Conservation (phyloP, 805 yeast genomes). For the Sugiyamaella chiloensis region DNA sequence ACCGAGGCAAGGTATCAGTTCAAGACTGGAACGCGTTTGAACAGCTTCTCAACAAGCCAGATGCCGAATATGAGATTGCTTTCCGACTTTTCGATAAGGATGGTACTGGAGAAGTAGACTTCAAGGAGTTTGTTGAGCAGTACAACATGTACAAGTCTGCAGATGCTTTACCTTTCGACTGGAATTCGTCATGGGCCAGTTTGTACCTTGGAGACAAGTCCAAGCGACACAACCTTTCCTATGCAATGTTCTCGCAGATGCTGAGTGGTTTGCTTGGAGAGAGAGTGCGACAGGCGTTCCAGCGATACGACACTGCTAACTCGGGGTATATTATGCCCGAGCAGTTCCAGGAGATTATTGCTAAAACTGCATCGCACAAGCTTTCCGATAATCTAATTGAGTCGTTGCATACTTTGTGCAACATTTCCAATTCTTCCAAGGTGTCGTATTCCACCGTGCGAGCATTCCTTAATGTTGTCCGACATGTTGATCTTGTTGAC, state of each 20-base stretch:
- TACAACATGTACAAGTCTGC: constrained; percentile 36
- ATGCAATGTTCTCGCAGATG: constrained; percentile 44
- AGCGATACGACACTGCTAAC: constrained; percentile 34
- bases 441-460: constrained; percentile 43
- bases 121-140: constrained; percentile 37
- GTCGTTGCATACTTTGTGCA: constrained; percentile 37
- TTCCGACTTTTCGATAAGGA: constrained; percentile 42
- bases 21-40: constrained; percentile 76
- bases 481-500: constrained; percentile 41
- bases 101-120: constrained; percentile 39
- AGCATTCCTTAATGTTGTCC: constrained; percentile 41
- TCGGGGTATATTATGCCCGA: constrained; percentile 41
- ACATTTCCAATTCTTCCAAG: constrained; percentile 30
- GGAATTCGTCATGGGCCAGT: constrained; percentile 42
- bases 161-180: constrained; percentile 40
- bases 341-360: constrained; percentile 38
- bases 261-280: constrained; percentile 44
- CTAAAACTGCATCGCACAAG: constrained; percentile 40
- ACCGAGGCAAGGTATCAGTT: constrained; percentile 63
- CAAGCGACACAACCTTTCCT: constrained; percentile 38
- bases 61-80: constrained; percentile 53
- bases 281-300: constrained; percentile 46
- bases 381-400: constrained; percentile 39
- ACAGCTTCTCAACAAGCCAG: constrained; percentile 49
- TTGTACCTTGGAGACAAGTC: constrained; percentile 39